A percentile compares a stretch with the other conserved stretches of the same genome.
Conservation (phyloP, 768 basidiomycete genomes). For the Lanmaoa rubissima region DNA sequence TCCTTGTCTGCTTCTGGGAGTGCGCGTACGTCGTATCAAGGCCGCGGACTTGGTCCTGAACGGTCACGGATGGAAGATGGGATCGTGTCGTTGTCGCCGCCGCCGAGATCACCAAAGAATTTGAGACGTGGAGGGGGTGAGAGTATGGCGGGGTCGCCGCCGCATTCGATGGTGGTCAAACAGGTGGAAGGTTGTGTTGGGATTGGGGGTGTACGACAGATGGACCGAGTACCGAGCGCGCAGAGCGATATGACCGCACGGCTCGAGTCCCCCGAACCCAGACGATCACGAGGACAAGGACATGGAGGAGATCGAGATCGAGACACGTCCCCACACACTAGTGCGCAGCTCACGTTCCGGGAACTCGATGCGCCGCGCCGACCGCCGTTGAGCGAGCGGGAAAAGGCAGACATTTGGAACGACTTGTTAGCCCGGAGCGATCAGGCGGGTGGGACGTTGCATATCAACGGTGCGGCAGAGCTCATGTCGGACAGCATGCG, state of each 20-base stretch:
- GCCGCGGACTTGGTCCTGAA: conserved; percentile 4
- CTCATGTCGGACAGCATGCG: conserved; percentile 45
- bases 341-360: conserved; percentile 46
- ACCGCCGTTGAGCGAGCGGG: conserved; percentile 54
- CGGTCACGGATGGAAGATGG: conserved; percentile 19
- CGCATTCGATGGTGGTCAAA: conserved; percentile 6
- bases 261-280: conserved; percentile 1
- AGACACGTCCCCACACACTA: conserved; percentile 12
- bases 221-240: conserved; percentile 25
- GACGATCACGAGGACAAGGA: not conserved
- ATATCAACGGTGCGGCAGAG: conserved; percentile 38
- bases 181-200: not conserved
- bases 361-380: conserved; percentile 39
- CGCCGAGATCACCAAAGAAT: conserved; percentile 21
- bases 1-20: conserved; percentile 28
- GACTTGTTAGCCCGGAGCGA: conserved; percentile 65
- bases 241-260: conserved; percentile 34
- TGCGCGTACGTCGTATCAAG: conserved; percentile 41
- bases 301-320: conserved; percentile 11
- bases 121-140: conserved; percentile 12
- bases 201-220: conserved; percentile 1
- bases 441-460: conserved; percentile 71
- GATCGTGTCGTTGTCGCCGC: conserved; percentile 27
- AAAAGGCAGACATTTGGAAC: conserved; percentile 73
- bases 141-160: conserved; percentile 6